A percentile compares a stretch with the other conserved stretches of the same genome.
phyloP scores from a whole-genome alignment of 306 rosid species.

The Cucurbita moschata region DNA sequence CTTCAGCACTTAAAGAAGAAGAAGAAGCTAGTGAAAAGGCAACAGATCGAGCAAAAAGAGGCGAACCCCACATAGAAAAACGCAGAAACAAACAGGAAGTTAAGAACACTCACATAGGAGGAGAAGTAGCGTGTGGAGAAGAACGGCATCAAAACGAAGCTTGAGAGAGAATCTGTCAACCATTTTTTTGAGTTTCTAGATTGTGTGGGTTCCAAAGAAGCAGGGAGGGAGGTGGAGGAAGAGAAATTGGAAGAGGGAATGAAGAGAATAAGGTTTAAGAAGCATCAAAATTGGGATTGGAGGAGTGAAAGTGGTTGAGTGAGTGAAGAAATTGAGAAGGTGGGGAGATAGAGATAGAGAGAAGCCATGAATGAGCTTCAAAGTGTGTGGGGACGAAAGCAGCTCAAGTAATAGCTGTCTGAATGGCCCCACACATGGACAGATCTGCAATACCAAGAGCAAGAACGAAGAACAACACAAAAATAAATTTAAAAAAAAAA shows the following conservation, averaged over 20 bases:
- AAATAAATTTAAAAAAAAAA: neutral
- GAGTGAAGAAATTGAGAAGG: conserved; percentile 2
- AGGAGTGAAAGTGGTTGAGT: conserved; percentile 9
- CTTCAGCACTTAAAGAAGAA: neutral
- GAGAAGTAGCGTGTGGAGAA: conserved; percentile 14
- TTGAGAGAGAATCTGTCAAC: conserved; percentile 14
- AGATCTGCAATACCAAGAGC: neutral
- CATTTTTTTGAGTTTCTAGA: conserved; percentile 15
- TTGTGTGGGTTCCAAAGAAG: neutral
- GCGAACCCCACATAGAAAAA: conserved; percentile 7
- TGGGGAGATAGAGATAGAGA: conserved; percentile 4
- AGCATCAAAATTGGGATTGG: conserved; percentile 10
- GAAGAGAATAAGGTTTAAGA: neutral
- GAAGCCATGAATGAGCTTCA: conserved; percentile 51
- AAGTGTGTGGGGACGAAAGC: conserved; percentile 46
- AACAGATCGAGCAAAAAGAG: conserved; percentile 22
- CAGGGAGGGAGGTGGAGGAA: neutral
- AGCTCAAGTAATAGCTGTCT: conserved; percentile 49
- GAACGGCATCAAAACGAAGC: conserved; percentile 13
- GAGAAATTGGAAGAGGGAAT: neutral
- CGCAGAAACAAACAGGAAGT: neutral
- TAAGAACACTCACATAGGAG: conserved; percentile 33
- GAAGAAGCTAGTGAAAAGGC: neutral
- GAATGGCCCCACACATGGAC: neutral
- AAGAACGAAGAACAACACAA: neutral